Evolutionary conservation across 805 yeast species (phyloP), one percentile per base, ranked within the genome.

Genomic region (Cyberlindnera saturnus): DNA sequence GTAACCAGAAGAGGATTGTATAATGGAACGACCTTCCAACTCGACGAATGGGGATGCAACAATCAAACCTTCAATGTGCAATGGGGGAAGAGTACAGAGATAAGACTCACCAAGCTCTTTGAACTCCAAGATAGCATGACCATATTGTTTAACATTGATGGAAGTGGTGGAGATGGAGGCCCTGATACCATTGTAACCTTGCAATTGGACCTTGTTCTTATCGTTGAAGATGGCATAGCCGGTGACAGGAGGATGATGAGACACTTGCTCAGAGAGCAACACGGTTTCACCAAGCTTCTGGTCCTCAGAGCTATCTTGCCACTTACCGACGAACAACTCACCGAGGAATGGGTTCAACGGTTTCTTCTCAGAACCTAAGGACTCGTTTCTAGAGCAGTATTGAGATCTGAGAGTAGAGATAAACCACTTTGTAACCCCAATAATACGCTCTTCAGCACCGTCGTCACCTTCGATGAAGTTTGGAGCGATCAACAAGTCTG

Each of bases 211-310:
- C 30, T 81, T 74, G 62, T 82, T 74, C 56, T 79, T 77, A 49
- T 81, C 85, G 61, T 89, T 89, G 57, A 77, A 68, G 43, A 93
- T 76, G 35, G 89, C 77, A 61, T 89, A 93, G 6, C 93, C 97
- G n/a, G 98, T 90, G 31, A 86, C 82, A 20, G 99, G 98, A 15
- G 99, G 99, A 64, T 93, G 99, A 67, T 93, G 99, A 48, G 90
- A 81, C 13, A 93, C 97, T 66, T 93, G 99, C 65, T 93, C 99
- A 50, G 90, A 79, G 42, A 88, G 67, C 59, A 91, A 70, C 11
- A 79, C 65, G 20, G 96, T 86, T 48, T 86, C 95, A 34, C 96
- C 96, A 14, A 77, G 64, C 42, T 66, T 70, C 10, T 69, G 63
- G 35, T 73, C 75, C 14, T 58, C 49, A 23, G 77, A 60, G 38